phyloP scores from a whole-genome alignment of 2,329 filamentous ascomycete genomes.

The Aspergillus sclerotialis region DNA sequence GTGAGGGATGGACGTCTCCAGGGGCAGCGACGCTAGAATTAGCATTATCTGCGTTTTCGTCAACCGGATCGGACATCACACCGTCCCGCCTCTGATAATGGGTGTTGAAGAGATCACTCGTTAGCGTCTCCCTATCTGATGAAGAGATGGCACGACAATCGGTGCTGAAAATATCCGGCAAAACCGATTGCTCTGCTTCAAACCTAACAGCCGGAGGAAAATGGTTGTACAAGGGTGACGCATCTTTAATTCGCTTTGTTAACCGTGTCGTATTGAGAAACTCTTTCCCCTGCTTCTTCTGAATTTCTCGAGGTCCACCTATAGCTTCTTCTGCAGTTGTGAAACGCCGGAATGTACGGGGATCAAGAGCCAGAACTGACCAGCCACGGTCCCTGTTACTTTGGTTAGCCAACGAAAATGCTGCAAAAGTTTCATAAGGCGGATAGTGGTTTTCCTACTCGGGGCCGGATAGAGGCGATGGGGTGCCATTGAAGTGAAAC shows the following conservation, averaged over 20 bases:
- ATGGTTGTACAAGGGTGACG: constrained; percentile 22
- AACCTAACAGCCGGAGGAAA: constrained; percentile 14
- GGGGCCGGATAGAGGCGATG: too few species aligned
- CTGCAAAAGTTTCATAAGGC: not conserved
- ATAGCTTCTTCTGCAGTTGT: constrained; percentile 32
- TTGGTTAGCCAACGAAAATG: constrained; percentile 8
- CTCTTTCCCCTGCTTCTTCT: constrained; percentile 9
- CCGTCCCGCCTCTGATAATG: not conserved
- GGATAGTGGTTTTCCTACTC: constrained; percentile 11
- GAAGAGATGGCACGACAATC: constrained; percentile 14
- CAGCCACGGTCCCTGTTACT: constrained; percentile 32
- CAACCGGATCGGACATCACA: not conserved
- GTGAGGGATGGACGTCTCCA: constrained; percentile 4
- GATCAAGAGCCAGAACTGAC: constrained; percentile 40
- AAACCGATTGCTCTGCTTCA: constrained; percentile 13
- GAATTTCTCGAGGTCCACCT: constrained; percentile 24
- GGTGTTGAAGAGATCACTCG: not conserved
- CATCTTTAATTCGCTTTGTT: constrained; percentile 17
- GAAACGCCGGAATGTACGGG: constrained; percentile 33
- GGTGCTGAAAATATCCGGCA: constrained; percentile 23
- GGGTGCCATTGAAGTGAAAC: constrained; percentile 25
- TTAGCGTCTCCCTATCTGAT: not conserved
- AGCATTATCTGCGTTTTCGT: not conserved
- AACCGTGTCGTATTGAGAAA: constrained; percentile 25
- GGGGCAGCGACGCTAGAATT: not conserved